Evolutionary conservation across 345 rosid species (phyloP).

Genomic region (Salix caprea): DNA sequence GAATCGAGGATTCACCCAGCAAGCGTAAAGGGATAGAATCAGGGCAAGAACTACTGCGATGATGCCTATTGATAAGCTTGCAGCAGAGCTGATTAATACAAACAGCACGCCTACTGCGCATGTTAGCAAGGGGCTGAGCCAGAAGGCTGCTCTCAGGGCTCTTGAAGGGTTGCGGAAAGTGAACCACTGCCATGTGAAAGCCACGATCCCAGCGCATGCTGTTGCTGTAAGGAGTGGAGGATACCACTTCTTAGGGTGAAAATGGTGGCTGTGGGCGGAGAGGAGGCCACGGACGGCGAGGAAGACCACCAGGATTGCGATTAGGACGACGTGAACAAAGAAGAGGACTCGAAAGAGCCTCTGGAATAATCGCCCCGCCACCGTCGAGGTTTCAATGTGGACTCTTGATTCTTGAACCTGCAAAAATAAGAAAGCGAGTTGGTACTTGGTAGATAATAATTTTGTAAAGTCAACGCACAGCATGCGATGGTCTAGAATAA

Average conservation of each 20-base stretch:
- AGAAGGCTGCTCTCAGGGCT: slow-evolving; percentile 60
- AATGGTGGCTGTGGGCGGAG: slow-evolving; percentile 41
- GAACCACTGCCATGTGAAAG: slow-evolving; percentile 52
- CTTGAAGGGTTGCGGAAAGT: slow-evolving; percentile 39
- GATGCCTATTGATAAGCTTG: slow-evolving; percentile 46
- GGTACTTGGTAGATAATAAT: too few relatives aligned
- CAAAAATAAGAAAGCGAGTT: background rate
- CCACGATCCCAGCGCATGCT: slow-evolving; percentile 46
- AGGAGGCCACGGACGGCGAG: slow-evolving; percentile 60
- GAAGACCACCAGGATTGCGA: slow-evolving; percentile 46
- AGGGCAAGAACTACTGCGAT: slow-evolving; percentile 40
- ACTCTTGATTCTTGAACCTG: slow-evolving; percentile 46
- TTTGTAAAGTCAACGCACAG: background rate
- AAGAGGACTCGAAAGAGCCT: slow-evolving; percentile 53
- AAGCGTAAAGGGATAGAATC: slow-evolving; percentile 53
- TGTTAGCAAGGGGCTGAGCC: slow-evolving; percentile 60
- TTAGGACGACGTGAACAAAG: slow-evolving; percentile 48
- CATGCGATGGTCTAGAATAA: background rate
- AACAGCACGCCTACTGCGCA: slow-evolving; percentile 56
- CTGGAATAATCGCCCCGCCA: slow-evolving; percentile 37
- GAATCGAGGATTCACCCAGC: slow-evolving; percentile 68
- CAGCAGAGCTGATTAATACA: slow-evolving; percentile 41
- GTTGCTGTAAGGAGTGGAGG: slow-evolving; percentile 62
- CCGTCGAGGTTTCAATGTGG: slow-evolving; percentile 22
- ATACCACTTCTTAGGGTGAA: slow-evolving; percentile 69